Evolutionary conservation across 2,329 filamentous ascomycete genomes (phyloP), one percentile per base, ranked within the genome.

Genomic region (Neonectria ditissima): DNA sequence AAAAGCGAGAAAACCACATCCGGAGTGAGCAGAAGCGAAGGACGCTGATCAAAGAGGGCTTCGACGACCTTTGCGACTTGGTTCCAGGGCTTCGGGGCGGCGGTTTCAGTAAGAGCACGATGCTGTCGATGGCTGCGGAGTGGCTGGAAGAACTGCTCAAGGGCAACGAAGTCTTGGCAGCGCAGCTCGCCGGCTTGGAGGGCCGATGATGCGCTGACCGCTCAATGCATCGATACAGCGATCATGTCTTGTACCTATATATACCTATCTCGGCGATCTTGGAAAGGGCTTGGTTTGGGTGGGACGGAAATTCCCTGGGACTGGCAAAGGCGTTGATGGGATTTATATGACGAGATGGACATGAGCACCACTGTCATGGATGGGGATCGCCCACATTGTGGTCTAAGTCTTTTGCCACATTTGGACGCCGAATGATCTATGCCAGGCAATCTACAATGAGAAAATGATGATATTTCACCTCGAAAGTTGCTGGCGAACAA

Each of bases 1-100:
- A 96, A 78, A 96, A 95, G 78, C 85, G 92, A 48, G 90, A 90
- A 73, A 97, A 97, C 70, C 93, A 97, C 74, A 96, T 97, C 68
- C 85, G 90, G 55, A 96, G 93, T 55, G 93, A 97, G 75, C 92
- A 97, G 79, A 97, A 96, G 78, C 87, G 94, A 34, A 86, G 93
- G 51, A 93, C 92, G 26, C 82, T 94, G 50, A 95, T 95, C 73
- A 91, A 93, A 74, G 87, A 92, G 68, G 92, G 92, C 0, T 97
- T 95, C 71, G 91, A 94, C 45, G 91, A 95, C 62, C 80, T 97
- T n/a, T 88, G 87, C 67, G 84, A 88, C 28, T 82, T 97, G 22
- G 92, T 97, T 0, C 93, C 94, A 0, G 90, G 89, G 16, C 83
- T 97, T 11, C 86, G 86, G 59, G 89, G 87, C 26, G 91, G 91